Conservation (phyloP, 306 rosid genomes). For the Trifolium pratense region DNA sequence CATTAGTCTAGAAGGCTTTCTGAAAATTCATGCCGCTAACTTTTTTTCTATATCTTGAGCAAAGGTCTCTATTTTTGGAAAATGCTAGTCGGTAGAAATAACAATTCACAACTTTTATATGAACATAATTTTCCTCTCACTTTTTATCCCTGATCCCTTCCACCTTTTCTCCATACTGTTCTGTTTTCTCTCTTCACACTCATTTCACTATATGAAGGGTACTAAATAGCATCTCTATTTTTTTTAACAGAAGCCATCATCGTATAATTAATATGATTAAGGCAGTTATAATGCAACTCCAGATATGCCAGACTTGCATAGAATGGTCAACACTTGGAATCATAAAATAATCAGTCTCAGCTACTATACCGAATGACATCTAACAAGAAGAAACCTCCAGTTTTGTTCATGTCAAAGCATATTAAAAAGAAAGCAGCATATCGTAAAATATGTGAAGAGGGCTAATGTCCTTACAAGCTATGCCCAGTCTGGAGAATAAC, state of each 20-base stretch:
- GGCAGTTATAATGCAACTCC: conserved; percentile 22
- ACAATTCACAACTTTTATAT: background rate
- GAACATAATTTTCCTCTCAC: background rate
- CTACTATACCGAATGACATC: conserved; percentile 18
- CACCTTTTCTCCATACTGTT: background rate
- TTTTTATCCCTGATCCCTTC: background rate
- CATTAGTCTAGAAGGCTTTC: conserved; percentile 35
- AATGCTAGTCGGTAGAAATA: background rate
- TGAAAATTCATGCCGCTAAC: conserved; percentile 24
- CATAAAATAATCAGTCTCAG: background rate
- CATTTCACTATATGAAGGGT: background rate
- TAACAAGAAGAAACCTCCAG: conserved; percentile 37
- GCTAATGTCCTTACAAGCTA: conserved; percentile 82
- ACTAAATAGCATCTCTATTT: background rate
- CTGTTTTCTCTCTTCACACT: conserved; percentile 9
- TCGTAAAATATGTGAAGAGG: conserved; percentile 37
- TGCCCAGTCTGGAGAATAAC: conserved; percentile 99
- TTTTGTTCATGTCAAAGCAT: conserved; percentile 26
- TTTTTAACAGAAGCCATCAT: conserved; percentile 22
- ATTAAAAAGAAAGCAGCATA: conserved; percentile 36
- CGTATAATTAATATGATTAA: conserved; percentile 15
- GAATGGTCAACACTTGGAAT: conserved; percentile 19
- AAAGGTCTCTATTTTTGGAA: conserved; percentile 7
- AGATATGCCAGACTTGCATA: conserved; percentile 20
- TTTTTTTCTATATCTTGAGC: conserved; percentile 25